Evolutionary conservation across 331 rosid species (phyloP), one percentile per base, ranked within the genome.

Genomic region (Spiraea crenata): DNA sequence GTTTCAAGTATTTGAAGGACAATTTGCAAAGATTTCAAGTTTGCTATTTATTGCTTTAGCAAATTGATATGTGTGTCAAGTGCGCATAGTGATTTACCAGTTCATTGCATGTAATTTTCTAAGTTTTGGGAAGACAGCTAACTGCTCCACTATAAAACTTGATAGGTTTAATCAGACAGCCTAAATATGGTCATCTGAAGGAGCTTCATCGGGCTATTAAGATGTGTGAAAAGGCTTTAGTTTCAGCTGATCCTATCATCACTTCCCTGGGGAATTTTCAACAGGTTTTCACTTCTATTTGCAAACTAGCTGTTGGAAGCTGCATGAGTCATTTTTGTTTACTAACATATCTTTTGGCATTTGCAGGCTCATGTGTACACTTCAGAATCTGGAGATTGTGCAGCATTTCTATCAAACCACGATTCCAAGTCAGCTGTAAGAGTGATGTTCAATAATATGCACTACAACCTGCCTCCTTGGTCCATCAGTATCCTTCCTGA

Each of bases 391-490:
- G 98, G 99, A 73, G 86, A 76, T 48, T 95, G 99, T 77, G 86
- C 98, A 14, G 98, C 99, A 57, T 95, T 95, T 82, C 96, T 95
- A 57, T 76, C 99, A 37, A 95, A 95, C 83, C 90, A 76, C 52
- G 92, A 95, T 50, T 71, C 87, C 49, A 82, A 86, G 67, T 87
- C 93, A 73, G 69, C 91, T 70, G 93, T 74, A 7, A 89, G 89
- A 82, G 98, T 95, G 76, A 46, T 79, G 86, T 95, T 95, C 86
- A 91, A 91, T 71, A 95, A 91, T 75, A 88, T 87, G 96, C 99
- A 95, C 82, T 91, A 89, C 66, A 95, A 85, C 84, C 74, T 95
- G 75, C 99, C 98, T 78, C 99, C 99, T 70, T 95, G 99, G 99
- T 95, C 99, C 48, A 78, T 91, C 83, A 91, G 99, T 76, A 83